Base-by-base conservation (phyloP, 352 stramenopile species). In the Sclerospora graminicola region DNA sequence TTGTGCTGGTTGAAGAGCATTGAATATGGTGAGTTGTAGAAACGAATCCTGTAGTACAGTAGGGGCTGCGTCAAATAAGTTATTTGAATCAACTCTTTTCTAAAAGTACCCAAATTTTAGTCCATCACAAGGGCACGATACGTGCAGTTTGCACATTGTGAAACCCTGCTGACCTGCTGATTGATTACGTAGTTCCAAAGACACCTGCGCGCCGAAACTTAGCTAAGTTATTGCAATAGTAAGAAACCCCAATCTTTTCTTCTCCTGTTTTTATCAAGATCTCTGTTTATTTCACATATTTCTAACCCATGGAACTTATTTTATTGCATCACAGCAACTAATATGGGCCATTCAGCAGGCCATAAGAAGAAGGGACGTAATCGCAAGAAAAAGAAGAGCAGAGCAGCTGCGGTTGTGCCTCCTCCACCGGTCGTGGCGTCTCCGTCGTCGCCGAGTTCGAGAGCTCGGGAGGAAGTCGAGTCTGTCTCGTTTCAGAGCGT, bases 381-480 rank as follows among this genome's bases (percentile, higher is more conserved):
- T 38, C 53, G 53, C 27, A 67, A 67, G 53, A 67, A 67, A 45
- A 66, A 66, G 41, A 66, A 63, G 21, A 39, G 52, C 47, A n/a
- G 50, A 30, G 35, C 19, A n/a, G 14, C 40, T 42, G 33, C 24
- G 48, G 32, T 16, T 49, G 29, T 21, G 7, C 41, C 51, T 1
- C 28, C 28, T 33, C 10, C 30, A 20, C 13, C 16, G 14, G 28
- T n/a, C 16, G 35, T 30, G 15, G 15, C 13, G 24, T 54, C 38
- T 26, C n/a, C 46, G 23, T 52, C 52, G 10, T 66, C 44, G n/a
- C n/a, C n/a, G 10, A 62, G 51, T 29, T 31, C 43, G 6, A 41
- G 57, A 16, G 42, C 41, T 33, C 10, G 53, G 21, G 47, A 50
- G 10, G 48, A 54, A 5, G 46, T 26, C 34, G 47, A 49, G 7